These are phyloP conservation scores for Beauveria caledonica DNA, from an alignment of 2,329 filamentous ascomycete species.

Conservation along the genomic window DNA sequence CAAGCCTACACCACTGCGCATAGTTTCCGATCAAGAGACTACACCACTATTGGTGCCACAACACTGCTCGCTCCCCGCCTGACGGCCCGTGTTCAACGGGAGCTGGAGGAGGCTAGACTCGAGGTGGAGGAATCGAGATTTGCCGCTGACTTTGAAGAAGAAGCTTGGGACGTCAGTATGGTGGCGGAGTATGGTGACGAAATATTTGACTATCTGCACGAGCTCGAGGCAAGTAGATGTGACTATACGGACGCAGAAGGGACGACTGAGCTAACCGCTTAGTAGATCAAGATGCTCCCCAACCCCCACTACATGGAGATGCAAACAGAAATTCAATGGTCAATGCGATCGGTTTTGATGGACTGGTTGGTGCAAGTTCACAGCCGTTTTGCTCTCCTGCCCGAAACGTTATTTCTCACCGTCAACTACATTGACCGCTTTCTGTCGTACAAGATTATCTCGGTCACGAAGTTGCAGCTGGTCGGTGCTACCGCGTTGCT, in stretches of 20 bases:
- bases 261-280: slow-evolving; percentile 17
- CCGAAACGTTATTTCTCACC: slow-evolving; percentile 88
- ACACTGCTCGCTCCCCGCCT: slow-evolving; percentile 63
- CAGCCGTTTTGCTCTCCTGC: slow-evolving; percentile 78
- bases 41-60: slow-evolving; percentile 43
- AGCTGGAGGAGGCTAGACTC: slow-evolving; percentile 58
- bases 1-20: slow-evolving; percentile 72
- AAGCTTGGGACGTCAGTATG: slow-evolving; percentile 92
- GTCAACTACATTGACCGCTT: slow-evolving; percentile 98
- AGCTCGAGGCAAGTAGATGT: slow-evolving; percentile 62
- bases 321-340: slow-evolving; percentile 97
- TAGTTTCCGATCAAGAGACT: slow-evolving; percentile 63
- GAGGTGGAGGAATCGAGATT: slow-evolving; percentile 63
- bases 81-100: slow-evolving; percentile 59
- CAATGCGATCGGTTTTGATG: slow-evolving; percentile 94
- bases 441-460: slow-evolving; percentile 88
- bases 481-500: slow-evolving; percentile 94
- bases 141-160: slow-evolving; percentile 74
- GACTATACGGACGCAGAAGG: neutral
- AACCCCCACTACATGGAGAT: slow-evolving; percentile 94
- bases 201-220: slow-evolving; percentile 86
- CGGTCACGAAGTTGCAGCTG: slow-evolving; percentile 87
- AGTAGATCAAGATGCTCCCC: slow-evolving; percentile 68
- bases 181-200: slow-evolving; percentile 94
- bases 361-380: slow-evolving; percentile 98